Conservation (phyloP, 805 yeast genomes). For the Metschnikowia santaceciliae region DNA sequence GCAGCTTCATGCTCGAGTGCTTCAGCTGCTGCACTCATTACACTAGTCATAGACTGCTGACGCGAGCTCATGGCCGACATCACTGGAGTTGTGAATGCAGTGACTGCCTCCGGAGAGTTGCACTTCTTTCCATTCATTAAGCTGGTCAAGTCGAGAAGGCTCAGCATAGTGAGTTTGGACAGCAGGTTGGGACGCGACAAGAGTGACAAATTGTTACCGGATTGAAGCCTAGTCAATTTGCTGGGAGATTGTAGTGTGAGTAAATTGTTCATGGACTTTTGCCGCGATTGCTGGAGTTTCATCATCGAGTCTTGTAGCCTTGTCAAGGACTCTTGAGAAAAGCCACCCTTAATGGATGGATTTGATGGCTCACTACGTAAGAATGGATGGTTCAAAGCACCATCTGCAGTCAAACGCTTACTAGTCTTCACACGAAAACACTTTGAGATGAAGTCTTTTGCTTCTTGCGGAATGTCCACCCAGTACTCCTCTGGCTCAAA, state of each 20-base stretch:
- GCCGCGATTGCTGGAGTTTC: conserved; percentile 14
- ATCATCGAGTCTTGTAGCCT: conserved; percentile 15
- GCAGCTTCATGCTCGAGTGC: background rate
- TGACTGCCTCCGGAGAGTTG: conserved; percentile 17
- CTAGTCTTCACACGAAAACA: conserved; percentile 49
- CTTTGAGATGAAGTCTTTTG: conserved; percentile 52
- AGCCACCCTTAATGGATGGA: conserved; percentile 6
- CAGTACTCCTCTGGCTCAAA: conserved; percentile 62
- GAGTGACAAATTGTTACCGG: conserved; percentile 3
- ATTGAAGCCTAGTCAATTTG: conserved; percentile 4
- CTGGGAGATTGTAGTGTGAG: conserved; percentile 1
- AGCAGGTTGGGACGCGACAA: conserved; percentile 3
- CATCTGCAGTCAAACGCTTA: conserved; percentile 44
- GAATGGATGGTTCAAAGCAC: conserved; percentile 45
- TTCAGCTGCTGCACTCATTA: conserved; percentile 1
- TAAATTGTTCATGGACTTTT: conserved; percentile 3
- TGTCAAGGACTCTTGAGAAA: conserved; percentile 13
- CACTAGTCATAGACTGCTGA: conserved; percentile 13
- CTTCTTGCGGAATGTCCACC: conserved; percentile 47
- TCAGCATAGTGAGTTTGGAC: conserved; percentile 1
- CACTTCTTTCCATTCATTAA: conserved; percentile 16
- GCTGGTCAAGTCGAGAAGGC: conserved; percentile 4
- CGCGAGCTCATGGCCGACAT: conserved; percentile 14
- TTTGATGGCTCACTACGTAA: conserved; percentile 5
- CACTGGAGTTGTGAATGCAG: conserved; percentile 16